Percentiles rank a stretch among this genome's conserved stretches.
Conservation (phyloP, 78 protist genomes). For the Acrasis kona region DNA sequence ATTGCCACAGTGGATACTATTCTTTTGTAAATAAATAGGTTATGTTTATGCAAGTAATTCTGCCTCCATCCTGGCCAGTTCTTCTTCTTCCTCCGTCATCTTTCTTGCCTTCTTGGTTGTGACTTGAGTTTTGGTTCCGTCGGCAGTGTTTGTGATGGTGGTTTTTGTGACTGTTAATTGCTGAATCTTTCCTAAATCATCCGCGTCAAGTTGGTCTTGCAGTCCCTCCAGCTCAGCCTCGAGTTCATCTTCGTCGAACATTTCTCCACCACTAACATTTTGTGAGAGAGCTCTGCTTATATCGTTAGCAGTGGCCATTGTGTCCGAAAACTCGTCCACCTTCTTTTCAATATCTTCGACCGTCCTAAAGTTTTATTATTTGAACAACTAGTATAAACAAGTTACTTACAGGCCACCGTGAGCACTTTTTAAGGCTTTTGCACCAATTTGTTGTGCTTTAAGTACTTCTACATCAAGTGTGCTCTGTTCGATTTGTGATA, state of each 20-base stretch:
- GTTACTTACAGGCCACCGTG: not conserved
- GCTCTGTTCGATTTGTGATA: not conserved
- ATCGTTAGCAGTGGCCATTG: not conserved
- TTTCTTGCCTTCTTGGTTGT: too few species aligned
- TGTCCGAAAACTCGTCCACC: not conserved
- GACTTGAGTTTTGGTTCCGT: too few species aligned
- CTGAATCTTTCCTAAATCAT: too few species aligned
- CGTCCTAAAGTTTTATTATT: too few species aligned
- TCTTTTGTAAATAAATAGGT: too few species aligned
- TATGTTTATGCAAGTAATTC: too few species aligned
- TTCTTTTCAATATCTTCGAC: not conserved
- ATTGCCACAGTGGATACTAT: too few species aligned
- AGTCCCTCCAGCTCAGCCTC: not conserved
- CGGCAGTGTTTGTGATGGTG: too few species aligned
- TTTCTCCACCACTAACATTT: not conserved
- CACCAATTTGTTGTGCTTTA: not conserved
- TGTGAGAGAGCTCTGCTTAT: not conserved
- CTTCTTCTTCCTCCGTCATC: too few species aligned
- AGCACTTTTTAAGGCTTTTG: not conserved
- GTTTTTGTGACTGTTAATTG: too few species aligned
- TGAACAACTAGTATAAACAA: too few species aligned
- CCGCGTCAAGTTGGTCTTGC: not conserved
- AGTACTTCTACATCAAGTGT: not conserved
- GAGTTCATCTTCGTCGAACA: not conserved
- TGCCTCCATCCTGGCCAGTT: too few species aligned